Evolutionary conservation across 768 basidiomycete species (phyloP), one percentile per base, ranked within the genome.

Genomic region (Kwoniella sp.): DNA sequence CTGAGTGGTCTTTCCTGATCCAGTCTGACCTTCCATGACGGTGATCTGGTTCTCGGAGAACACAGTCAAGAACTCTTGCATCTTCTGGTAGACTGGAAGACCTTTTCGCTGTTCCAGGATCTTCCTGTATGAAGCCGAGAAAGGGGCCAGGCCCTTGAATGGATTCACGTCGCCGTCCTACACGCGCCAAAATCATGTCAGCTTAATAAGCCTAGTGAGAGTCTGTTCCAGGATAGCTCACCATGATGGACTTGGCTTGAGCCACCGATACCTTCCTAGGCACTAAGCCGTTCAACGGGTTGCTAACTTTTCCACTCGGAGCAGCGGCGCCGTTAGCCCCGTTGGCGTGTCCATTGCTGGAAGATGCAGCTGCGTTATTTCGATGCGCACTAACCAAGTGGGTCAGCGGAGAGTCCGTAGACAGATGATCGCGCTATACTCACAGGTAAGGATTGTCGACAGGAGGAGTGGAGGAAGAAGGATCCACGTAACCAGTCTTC

Each of bases 1-100:
- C 82, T 97, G 93, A 24, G 93, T 95, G 0, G 92, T 96, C 83
- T 95, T 97, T 33, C 93, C 94, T 26, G 91, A 90, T 10, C 93
- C 94, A 0, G 94, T 96, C 83, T 96, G 94, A 71, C 94, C 74
- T 60, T 76, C 73, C 72, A 78, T 77, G 8, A 92, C 86, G 44
- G 90, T 88, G 67, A 96, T 88, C 82, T 95, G 92, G 78, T 91
- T 86, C 70, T 86, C 81, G 60, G 75, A 85, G 81, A 90, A 91
- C 82, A 94, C 88, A 69, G 89, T 85, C 73, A 88, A 86, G 79
- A 99, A 98, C 50, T 94, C 90, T 61, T 88, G 85, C 93, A 97
- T 95, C 80, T 95, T 91, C 1, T 87, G 81, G 71, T 85, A 96
- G 0, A 99, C 94, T 0, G 96, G 95, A 22, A 99, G 83, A 76